Conservation (phyloP, 2,329 filamentous ascomycete genomes). For the Epicoccum nigrum region DNA sequence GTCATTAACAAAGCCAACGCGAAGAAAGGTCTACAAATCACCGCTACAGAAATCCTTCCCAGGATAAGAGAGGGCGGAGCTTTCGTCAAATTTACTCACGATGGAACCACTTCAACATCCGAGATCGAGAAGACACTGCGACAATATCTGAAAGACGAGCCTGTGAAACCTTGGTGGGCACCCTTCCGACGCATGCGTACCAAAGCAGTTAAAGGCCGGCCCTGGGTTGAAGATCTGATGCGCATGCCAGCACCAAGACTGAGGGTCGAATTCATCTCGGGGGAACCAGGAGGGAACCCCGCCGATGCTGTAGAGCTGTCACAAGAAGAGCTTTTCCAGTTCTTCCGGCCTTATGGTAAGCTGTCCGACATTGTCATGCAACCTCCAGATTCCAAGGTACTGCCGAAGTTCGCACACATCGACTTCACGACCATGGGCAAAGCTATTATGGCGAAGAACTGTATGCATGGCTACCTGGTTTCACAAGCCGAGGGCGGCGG, state of each 20-base stretch:
- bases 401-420: slow-evolving; percentile 79
- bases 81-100: slow-evolving; percentile 82
- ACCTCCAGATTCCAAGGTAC: slow-evolving; percentile 81
- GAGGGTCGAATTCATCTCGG: slow-evolving; percentile 83
- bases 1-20: slow-evolving; percentile 63
- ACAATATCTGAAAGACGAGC: slow-evolving; percentile 69
- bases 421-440: slow-evolving; percentile 76
- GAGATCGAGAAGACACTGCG: slow-evolving; percentile 68
- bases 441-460: slow-evolving; percentile 89
- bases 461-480: slow-evolving; percentile 83
- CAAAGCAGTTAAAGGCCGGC: slow-evolving; percentile 78
- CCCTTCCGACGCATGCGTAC: slow-evolving; percentile 77
- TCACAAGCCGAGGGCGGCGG: slow-evolving; percentile 72
- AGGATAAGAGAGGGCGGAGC: slow-evolving; percentile 90
- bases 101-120: slow-evolving; percentile 53
- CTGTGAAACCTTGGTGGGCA: slow-evolving; percentile 88
- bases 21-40: slow-evolving; percentile 66
- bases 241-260: slow-evolving; percentile 77
- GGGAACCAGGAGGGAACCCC: slow-evolving; percentile 72
- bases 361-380: slow-evolving; percentile 84
- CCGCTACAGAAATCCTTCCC: slow-evolving; percentile 81
- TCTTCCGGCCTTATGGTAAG: slow-evolving; percentile 91
- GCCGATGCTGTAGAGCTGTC: slow-evolving; percentile 76
- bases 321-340: slow-evolving; percentile 82
- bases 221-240: slow-evolving; percentile 93